Base-by-base conservation (phyloP, 2,329 filamentous ascomycete genomes). In the Leptographium flavum region DNA sequence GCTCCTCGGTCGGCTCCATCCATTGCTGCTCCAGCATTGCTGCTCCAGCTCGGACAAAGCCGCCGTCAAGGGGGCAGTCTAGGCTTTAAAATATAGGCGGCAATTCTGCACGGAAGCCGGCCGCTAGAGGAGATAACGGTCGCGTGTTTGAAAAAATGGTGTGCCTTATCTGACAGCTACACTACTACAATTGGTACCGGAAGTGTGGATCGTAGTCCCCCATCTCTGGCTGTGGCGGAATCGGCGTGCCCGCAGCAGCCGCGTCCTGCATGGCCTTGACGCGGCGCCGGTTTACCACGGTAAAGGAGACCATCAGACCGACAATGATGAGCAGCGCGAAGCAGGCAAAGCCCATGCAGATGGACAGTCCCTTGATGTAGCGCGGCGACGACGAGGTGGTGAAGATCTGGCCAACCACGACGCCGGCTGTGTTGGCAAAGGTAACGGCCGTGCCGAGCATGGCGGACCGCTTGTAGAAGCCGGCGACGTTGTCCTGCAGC, bases 391-490 rank as follows among this genome's bases (percentile, higher is more conserved):
- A 50, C 17, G 43, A 11, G 15, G 50, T 49, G 38, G 52, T 48
- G 45, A 54, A 56, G 22, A 56, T 39, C 43, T 57, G 54, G 15
- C 51, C 47, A 1, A 54, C 54, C 13, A 52, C 47, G 22, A 57
- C 55, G 17, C 55, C 55, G 4, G 53, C 45, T 6, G 51, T 46
- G 45, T 57, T 56, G 28, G 52, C 55, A 3, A 47, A 30, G 3
- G 37, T 69, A 21, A 45, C 28, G 8, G 43, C 13, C 10, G 21
- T 21, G n/a, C 43, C 43, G 5, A 45, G 19, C 4, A 62, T 67
- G 0, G 68, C 60, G 0, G 69, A 67, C n/a, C 69, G 62, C 27
- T 67, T 63, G 54, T 68, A 69, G 36, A 71, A 67, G 2, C 61
- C 63, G 4, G 66, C 65, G 1, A 65, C 57, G 30, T 70, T 71